These are phyloP conservation scores for Fusarium pseudograminearum DNA, from an alignment of 2,329 filamentous ascomycete genomes.

Conservation along the genomic window DNA sequence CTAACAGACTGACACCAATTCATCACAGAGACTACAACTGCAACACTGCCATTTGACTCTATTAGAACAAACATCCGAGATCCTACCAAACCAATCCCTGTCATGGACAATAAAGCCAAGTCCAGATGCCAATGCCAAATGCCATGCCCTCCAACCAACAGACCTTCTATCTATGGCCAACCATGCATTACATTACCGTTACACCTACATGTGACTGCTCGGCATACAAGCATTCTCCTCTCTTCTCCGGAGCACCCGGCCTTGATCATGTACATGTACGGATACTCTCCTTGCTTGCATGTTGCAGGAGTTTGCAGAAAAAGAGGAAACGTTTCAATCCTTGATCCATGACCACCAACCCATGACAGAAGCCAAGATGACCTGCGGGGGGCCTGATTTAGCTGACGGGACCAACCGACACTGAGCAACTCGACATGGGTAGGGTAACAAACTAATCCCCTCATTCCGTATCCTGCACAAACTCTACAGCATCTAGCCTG, in stretches of 20 bases:
- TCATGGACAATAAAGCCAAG: conserved; percentile 23
- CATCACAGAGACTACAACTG: conserved; percentile 7
- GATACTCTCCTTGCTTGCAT: not conserved
- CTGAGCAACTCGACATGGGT: not conserved
- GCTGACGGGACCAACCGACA: conserved; percentile 17
- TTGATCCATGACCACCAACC: not conserved
- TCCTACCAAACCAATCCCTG: conserved; percentile 7
- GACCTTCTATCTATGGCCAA: conserved; percentile 34
- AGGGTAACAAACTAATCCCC: not conserved
- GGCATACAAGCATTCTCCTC: conserved; percentile 1
- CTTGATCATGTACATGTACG: not conserved
- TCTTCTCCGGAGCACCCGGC: conserved; percentile 15
- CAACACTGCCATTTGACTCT: conserved; percentile 1
- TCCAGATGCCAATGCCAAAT: not conserved
- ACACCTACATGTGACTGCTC: conserved; percentile 20
- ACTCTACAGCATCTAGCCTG: not conserved
- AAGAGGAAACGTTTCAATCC: conserved; percentile 7
- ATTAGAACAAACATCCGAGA: not conserved
- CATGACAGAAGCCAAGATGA: conserved; percentile 5
- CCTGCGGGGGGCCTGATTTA: not conserved
- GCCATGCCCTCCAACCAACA: not conserved
- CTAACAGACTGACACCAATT: not conserved
- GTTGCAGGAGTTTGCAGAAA: conserved; percentile 2
- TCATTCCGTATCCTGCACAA: not conserved
- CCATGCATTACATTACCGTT: conserved; percentile 1